These are phyloP conservation scores for Leccinum obscurum DNA, from an alignment of 768 basidiomycete species.

Conservation along the genomic window DNA sequence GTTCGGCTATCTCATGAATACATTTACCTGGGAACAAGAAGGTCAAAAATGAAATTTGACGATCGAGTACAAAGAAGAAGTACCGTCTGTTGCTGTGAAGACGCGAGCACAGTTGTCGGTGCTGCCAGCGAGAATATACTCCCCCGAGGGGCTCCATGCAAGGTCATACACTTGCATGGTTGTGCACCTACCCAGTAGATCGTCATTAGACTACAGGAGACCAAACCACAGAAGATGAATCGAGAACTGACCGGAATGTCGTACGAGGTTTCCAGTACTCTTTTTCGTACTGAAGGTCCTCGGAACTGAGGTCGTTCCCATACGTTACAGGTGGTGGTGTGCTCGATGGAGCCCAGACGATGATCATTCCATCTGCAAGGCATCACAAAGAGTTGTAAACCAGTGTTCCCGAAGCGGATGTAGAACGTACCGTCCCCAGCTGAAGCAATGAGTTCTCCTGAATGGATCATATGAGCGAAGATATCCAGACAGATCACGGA, in stretches of 20 bases:
- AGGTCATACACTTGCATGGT: slow-evolving; percentile 97
- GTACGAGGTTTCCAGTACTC: slow-evolving; percentile 93
- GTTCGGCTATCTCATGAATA: slow-evolving; percentile 88
- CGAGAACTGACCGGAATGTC: slow-evolving; percentile 67
- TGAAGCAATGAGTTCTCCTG: slow-evolving; percentile 90
- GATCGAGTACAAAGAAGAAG: neutral
- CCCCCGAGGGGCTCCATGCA: slow-evolving; percentile 95
- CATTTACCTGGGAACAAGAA: slow-evolving; percentile 62
- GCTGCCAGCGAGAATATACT: slow-evolving; percentile 93
- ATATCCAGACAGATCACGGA: slow-evolving; percentile 1
- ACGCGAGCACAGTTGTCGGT: slow-evolving; percentile 94
- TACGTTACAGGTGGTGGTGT: slow-evolving; percentile 70
- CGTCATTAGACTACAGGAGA: slow-evolving; percentile 6
- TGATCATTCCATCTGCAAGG: slow-evolving; percentile 87
- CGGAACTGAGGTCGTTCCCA: slow-evolving; percentile 77
- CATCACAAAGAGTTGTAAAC: neutral
- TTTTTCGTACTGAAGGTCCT: slow-evolving; percentile 86
- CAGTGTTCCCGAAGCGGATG: slow-evolving; percentile 3
- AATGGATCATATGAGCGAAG: slow-evolving; percentile 6
- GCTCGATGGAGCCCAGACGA: slow-evolving; percentile 88
- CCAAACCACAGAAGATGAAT: neutral
- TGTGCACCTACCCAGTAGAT: slow-evolving; percentile 59
- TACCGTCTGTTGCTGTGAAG: slow-evolving; percentile 74
- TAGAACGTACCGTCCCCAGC: slow-evolving; percentile 86
- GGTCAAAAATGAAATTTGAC: neutral